Conservation (phyloP, 768 basidiomycete species). For the Porphyrellus cyaneotinctus region DNA sequence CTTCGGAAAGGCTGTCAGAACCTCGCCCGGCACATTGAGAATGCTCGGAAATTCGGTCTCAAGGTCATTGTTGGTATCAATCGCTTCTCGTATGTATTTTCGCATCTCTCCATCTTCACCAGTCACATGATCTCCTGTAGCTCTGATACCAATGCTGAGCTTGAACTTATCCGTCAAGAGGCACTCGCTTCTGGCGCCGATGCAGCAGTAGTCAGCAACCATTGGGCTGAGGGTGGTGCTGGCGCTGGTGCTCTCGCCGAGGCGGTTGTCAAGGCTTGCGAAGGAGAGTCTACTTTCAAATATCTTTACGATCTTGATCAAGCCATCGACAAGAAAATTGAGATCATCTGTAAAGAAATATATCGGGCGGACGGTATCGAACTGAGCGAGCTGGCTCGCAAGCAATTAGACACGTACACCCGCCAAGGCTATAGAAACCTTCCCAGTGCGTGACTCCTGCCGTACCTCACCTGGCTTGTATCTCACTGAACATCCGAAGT, state of each 20-base stretch:
- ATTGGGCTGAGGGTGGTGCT: slow-evolving; percentile 95
- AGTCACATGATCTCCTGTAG: slow-evolving; percentile 36
- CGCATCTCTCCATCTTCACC: not conserved
- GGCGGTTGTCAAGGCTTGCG: slow-evolving; percentile 85
- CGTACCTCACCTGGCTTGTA: not conserved
- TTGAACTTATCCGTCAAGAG: slow-evolving; percentile 76
- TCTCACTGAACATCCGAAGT: slow-evolving; percentile 42
- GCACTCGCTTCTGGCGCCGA: slow-evolving; percentile 87
- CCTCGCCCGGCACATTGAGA: slow-evolving; percentile 88
- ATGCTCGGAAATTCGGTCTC: slow-evolving; percentile 91
- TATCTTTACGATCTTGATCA: slow-evolving; percentile 88
- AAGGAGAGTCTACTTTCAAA: slow-evolving; percentile 79
- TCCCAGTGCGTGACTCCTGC: slow-evolving; percentile 54
- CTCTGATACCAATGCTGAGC: slow-evolving; percentile 85
- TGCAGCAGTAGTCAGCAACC: slow-evolving; percentile 91
- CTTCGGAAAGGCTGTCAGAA: slow-evolving; percentile 93
- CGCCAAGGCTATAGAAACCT: slow-evolving; percentile 79
- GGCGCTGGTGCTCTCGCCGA: slow-evolving; percentile 89
- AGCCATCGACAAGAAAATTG: slow-evolving; percentile 85
- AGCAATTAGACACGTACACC: slow-evolving; percentile 88
- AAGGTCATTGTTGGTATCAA: slow-evolving; percentile 97
- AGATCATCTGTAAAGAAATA: slow-evolving; percentile 81
- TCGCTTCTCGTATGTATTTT: slow-evolving; percentile 74
- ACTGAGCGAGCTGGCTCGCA: slow-evolving; percentile 77
- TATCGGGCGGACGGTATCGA: slow-evolving; percentile 92